Conservation (phyloP, 2,329 filamentous ascomycete species). For the Talaromyces albobiverticillius region DNA sequence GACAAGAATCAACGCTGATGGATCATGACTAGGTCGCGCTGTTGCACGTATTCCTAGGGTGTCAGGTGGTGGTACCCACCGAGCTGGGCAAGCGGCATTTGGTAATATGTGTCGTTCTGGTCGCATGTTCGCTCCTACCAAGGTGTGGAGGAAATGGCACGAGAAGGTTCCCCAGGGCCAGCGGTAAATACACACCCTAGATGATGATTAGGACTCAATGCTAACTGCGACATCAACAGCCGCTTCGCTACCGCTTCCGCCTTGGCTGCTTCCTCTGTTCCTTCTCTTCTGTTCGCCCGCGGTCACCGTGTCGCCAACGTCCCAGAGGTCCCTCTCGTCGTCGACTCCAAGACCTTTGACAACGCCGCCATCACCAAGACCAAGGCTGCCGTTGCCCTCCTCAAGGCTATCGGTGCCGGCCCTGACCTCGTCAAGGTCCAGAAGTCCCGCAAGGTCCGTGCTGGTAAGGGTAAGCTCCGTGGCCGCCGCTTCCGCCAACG, state of each 20-base stretch:
- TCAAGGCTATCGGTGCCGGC: slow-evolving; percentile 87
- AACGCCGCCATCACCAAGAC: slow-evolving; percentile 81
- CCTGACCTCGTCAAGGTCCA: slow-evolving; percentile 93
- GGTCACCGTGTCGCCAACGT: slow-evolving; percentile 92
- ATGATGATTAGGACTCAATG: too few relatives aligned
- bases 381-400: slow-evolving; percentile 76
- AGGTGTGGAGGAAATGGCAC: slow-evolving; percentile 99
- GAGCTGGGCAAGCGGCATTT: slow-evolving; percentile 98
- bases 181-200: slow-evolving; percentile 60
- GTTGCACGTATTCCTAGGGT: slow-evolving; percentile 99
- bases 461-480: slow-evolving; percentile 98
- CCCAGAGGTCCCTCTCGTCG: slow-evolving; percentile 93
- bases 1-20: slow-evolving; percentile 15
- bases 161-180: slow-evolving; percentile 99
- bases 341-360: slow-evolving; percentile 87
- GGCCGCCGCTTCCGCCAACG: slow-evolving; percentile 96
- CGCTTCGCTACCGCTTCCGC: slow-evolving; percentile 98
- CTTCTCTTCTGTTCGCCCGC: slow-evolving; percentile 91
- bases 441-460: slow-evolving; percentile 92
- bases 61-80: slow-evolving; percentile 99
- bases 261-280: slow-evolving; percentile 91
- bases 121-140: slow-evolving; percentile 99
- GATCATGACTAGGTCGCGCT: slow-evolving; percentile 70
- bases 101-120: slow-evolving; percentile 99
- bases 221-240: slow-evolving; percentile 42